Percentiles rank a stretch among this genome's conserved stretches.
Evolutionary conservation across 148 eudicot species (phyloP).

Genomic region (Spergularia bocconei): DNA sequence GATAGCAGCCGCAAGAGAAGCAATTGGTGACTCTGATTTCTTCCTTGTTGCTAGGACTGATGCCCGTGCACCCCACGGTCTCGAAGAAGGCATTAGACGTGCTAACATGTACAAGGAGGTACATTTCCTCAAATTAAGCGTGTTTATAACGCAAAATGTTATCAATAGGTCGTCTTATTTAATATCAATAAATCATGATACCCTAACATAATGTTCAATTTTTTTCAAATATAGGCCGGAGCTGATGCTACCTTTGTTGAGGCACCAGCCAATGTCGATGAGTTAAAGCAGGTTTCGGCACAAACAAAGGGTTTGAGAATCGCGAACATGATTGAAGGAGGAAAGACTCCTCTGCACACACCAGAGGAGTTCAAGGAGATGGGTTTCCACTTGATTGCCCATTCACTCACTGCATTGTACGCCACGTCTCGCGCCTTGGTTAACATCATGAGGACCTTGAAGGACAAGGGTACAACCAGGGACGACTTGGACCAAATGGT

Average conservation of each 20-base stretch:
- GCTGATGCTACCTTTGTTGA: conserved; percentile 33
- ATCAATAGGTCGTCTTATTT: too few relatives aligned
- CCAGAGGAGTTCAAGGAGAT: conserved; percentile 31
- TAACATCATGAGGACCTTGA: conserved; percentile 25
- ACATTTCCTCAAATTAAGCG: too few relatives aligned
- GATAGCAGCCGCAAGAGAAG: conserved; percentile 44
- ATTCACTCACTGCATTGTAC: conserved; percentile 27
- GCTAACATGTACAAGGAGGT: conserved; percentile 41
- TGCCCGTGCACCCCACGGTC: conserved; percentile 40
- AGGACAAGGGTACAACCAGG: conserved; percentile 29
- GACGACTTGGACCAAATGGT: conserved; percentile 30
- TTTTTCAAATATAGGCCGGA: conserved; percentile 2
- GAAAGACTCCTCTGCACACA: conserved; percentile 32
- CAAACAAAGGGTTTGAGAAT: conserved; percentile 27
- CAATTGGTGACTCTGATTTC: conserved; percentile 39
- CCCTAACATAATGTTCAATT: neutral
- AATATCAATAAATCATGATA: too few relatives aligned
- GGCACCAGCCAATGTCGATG: conserved; percentile 24
- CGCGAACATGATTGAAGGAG: conserved; percentile 38
- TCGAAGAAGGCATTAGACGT: conserved; percentile 38
- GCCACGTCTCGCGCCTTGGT: conserved; percentile 28
- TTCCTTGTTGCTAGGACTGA: conserved; percentile 45
- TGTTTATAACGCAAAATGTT: too few relatives aligned
- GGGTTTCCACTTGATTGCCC: conserved; percentile 28
- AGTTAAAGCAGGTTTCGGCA: conserved; percentile 8